phyloP scores from a whole-genome alignment of 2,329 filamentous ascomycete genomes.

The Beauveria scarabaeidicola region DNA sequence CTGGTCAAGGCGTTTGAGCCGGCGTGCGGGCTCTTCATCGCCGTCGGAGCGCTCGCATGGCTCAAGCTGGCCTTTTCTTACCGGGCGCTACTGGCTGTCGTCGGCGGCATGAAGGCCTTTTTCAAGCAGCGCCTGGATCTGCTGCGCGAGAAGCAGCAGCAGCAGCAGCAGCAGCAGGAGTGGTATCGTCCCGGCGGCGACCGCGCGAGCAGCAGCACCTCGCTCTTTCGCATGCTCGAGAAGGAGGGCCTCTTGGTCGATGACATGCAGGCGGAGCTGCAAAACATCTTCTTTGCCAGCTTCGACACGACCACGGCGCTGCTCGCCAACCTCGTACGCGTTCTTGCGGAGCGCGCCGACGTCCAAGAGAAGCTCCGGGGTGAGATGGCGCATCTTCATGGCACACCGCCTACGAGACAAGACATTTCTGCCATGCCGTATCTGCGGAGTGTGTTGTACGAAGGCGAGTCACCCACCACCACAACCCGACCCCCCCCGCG shows the following conservation, averaged over 20 bases:
- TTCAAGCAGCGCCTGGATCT: conserved; percentile 8
- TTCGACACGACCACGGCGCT: conserved; percentile 8
- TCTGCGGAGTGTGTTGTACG: conserved; percentile 2
- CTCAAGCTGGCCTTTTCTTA: not conserved
- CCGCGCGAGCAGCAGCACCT: not conserved
- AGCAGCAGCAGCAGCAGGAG: not conserved
- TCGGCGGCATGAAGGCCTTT: conserved; percentile 8
- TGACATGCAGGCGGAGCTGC: conserved; percentile 8
- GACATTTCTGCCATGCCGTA: conserved; percentile 3
- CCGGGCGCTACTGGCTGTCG: not conserved
- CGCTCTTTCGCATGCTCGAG: conserved; percentile 4
- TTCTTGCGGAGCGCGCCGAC: not conserved
- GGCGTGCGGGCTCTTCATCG: conserved; percentile 6
- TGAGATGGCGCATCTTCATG: not conserved
- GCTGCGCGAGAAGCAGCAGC: not conserved
- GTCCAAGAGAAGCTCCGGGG: not conserved
- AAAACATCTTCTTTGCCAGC: conserved; percentile 12
- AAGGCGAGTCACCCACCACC: conserved; percentile 1
- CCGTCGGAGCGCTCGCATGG: conserved; percentile 4
- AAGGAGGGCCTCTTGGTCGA: not conserved
- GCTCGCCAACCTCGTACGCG: conserved; percentile 4
- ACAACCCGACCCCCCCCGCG: too few relatives aligned
- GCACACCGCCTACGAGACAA: not conserved
- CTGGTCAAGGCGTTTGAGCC: conserved; percentile 7
- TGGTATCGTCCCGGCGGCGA: not conserved